These are phyloP conservation scores for Haplographium delicatum DNA, from an alignment of 495 filamentous ascomycete species.

Conservation along the genomic window DNA sequence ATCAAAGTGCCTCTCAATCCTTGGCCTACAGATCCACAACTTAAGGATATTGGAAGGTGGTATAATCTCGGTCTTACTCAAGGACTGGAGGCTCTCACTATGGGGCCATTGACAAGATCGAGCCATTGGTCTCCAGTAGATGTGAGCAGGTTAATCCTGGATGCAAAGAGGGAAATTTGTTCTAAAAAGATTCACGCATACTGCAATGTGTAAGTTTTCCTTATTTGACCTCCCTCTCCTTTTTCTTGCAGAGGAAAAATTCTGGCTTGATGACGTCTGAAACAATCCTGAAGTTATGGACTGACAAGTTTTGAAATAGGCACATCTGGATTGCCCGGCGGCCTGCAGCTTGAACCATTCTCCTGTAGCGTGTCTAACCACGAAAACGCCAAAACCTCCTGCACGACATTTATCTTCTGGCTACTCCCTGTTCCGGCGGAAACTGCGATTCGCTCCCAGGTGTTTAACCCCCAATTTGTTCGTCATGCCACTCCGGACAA, in stretches of 20 bases:
- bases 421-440: no score
- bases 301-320: constrained; percentile 15
- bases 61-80: constrained; percentile 73
- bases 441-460: no score
- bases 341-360: constrained; percentile 11
- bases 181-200: constrained; percentile 63
- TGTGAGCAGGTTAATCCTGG: constrained; percentile 54
- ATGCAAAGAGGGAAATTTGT: constrained; percentile 66
- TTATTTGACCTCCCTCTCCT: not conserved
- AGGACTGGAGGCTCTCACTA: constrained; percentile 65
- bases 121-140: constrained; percentile 59
- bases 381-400: constrained; percentile 6
- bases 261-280: not conserved
- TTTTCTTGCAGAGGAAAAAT: not conserved
- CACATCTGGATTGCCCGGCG: constrained; percentile 27
- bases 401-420: constrained; percentile 8
- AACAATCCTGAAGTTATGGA: not conserved
- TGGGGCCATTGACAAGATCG: constrained; percentile 69
- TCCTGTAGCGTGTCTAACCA: not conserved
- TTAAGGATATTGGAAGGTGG: constrained; percentile 73
- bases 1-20: constrained; percentile 71
- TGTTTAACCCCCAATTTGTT: no score
- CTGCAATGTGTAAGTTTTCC: constrained; percentile 64
- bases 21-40: constrained; percentile 67
- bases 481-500: no score